Evolutionary conservation across 2,329 filamentous ascomycete genomes (phyloP), one percentile per base, ranked within the genome.

Genomic region (Sphaerulina vaccinii): DNA sequence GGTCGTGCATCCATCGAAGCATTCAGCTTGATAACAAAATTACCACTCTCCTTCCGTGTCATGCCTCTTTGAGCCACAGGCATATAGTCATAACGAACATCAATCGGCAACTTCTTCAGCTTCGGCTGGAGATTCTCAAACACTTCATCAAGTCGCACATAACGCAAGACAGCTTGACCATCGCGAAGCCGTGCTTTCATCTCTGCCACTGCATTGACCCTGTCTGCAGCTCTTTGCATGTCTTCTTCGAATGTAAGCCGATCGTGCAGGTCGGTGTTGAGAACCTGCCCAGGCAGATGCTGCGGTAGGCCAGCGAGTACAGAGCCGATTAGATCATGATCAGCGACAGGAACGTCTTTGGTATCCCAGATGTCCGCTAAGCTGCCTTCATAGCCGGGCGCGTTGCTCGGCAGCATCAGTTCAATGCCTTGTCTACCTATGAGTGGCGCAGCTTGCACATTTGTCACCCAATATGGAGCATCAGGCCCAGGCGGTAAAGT

Each of bases 391-490:
- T 54, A 63, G n/a, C 54, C 62, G 21, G 60, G 54, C 11, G 46
- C 37, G n/a, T 55, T 52, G 19, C 18, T 38, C 18, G 53, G 55
- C 18, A 67, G 52, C 46, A 68, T 52, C 27, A 68, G 41, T 37
- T 67, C 64, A n/a, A 64, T 33, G 2, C 64, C 66, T n/a, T 33
- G 32, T 32, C 54, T 50, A 18, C 61, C 65, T 6, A 69, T 54
- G 10, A 68, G 53, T 3, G 64, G 61, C n/a, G 65, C 64, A 11
- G 56, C 64, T 44, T 67, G 62, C 27, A 61, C 46, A 36, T 68
- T 69, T 15, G 65, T 57, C 4, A 68, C 51, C 60, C 60, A 65
- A 7, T 53, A 54, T 15, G 52, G 51, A 13, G 49, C 33, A 38
- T 54, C 51, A 23, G 41, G 41, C 23, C 45, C 51, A 13, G 57